Percentiles rank a stretch among this genome's conserved stretches.
Evolutionary conservation across 495 filamentous ascomycete species (phyloP).

Genomic region (Trichodelitschia bisporula): DNA sequence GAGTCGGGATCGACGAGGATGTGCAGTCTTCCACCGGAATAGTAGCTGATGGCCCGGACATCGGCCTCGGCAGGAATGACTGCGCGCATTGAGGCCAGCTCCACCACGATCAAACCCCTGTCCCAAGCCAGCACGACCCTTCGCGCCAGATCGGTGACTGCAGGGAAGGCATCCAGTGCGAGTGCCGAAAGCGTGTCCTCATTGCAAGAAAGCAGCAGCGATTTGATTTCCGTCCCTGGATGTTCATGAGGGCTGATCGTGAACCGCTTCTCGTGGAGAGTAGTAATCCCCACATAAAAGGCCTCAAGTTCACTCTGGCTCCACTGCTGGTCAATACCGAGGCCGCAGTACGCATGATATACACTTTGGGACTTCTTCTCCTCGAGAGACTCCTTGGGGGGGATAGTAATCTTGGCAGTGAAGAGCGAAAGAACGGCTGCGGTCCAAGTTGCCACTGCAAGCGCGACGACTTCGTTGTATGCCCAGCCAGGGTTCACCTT

Average conservation of each 20-base stretch:
- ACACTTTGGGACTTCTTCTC: not conserved
- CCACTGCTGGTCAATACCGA: constrained; percentile 5
- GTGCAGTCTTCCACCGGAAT: constrained; percentile 14
- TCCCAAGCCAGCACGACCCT: constrained; percentile 19
- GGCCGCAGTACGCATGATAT: constrained; percentile 9
- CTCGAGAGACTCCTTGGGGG: not conserved
- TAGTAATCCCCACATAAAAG: constrained; percentile 14
- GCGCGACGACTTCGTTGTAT: constrained; percentile 26
- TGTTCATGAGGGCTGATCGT: constrained; percentile 17
- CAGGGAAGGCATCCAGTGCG: constrained; percentile 22
- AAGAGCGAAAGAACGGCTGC: constrained; percentile 24
- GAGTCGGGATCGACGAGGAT: constrained; percentile 19
- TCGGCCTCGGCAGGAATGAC: constrained; percentile 18
- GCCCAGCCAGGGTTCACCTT: constrained; percentile 10
- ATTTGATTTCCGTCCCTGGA: constrained; percentile 26
- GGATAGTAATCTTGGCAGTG: constrained; percentile 7
- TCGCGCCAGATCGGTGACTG: constrained; percentile 18
- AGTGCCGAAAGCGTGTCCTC: constrained; percentile 11
- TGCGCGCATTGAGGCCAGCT: constrained; percentile 19
- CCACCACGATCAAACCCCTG: constrained; percentile 19
- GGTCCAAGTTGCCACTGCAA: constrained; percentile 28
- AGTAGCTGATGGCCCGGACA: constrained; percentile 24
- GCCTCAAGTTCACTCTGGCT: constrained; percentile 25
- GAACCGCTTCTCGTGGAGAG: constrained; percentile 18
- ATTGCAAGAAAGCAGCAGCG: constrained; percentile 17